Conservation (phyloP, 2,329 filamentous ascomycete species). For the Paradendryphiella salina region DNA sequence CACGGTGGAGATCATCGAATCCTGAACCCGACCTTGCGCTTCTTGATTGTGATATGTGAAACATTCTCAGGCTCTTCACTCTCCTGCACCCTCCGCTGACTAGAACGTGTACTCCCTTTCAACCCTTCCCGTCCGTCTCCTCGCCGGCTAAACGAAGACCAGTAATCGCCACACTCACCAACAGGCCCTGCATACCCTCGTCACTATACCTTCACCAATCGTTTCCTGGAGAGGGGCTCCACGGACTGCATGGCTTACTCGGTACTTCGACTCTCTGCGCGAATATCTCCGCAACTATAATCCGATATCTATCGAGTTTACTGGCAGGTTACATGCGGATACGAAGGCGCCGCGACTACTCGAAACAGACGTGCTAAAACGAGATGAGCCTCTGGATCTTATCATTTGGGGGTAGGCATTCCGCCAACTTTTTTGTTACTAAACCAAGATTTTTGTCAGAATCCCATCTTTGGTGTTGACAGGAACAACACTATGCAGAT, state of each 20-base stretch:
- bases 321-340: slow-evolving; percentile 4
- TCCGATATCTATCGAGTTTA: slow-evolving; percentile 4
- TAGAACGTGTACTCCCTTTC: not conserved
- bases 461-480: no score
- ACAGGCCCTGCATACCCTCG: not conserved
- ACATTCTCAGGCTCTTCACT: not conserved
- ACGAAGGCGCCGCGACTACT: not conserved
- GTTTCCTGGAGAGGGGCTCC: slow-evolving; percentile 6
- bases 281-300: slow-evolving; percentile 4
- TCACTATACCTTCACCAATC: slow-evolving; percentile 11
- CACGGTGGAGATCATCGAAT: not conserved
- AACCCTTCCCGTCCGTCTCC: not conserved
- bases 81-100: slow-evolving; percentile 1
- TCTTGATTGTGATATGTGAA: not conserved
- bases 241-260: slow-evolving; percentile 11
- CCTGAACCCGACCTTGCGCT: not conserved
- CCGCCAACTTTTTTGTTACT: slow-evolving; percentile 21
- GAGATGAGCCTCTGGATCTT: slow-evolving; percentile 4
- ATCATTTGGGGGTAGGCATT: slow-evolving; percentile 15
- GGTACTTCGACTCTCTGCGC: slow-evolving; percentile 5
- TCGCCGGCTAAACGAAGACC: slow-evolving; percentile 11
- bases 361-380: slow-evolving; percentile 1
- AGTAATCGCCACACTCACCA: slow-evolving; percentile 2
- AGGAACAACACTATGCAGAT: not conserved
- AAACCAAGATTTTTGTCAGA: not conserved